Evolutionary conservation across 352 stramenopile genomes (phyloP), one percentile per base, ranked within the genome.

Genomic region (Phytophthora sp.): DNA sequence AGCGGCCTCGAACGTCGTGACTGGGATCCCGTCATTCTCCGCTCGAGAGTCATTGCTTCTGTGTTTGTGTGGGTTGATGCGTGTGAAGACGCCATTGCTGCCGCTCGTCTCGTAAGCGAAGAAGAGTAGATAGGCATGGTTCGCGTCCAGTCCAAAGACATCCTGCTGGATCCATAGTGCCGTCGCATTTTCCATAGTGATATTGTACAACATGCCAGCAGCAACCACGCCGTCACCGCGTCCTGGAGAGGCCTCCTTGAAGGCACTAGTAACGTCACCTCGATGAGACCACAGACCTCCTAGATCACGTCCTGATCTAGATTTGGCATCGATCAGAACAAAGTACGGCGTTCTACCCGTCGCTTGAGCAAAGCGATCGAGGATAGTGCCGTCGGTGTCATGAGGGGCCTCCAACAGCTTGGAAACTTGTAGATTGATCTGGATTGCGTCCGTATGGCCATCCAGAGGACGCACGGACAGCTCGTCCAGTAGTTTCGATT

Each of bases 91-190:
- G 4, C 87, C 85, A 35, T 82, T 66, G 33, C 85, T 93, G 9
- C 50, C 39, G 18, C 75, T 77, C 2, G 84, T 92, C 45, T 95
- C 87, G 47, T 91, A 91, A 1, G 83, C 80, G 30, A 93, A 90
- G 63, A 89, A 95, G 24, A 91, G 69, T 26, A 76, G 72, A 63
- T 95, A 93, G 13, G 61, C 54, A 13, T 74, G 64, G 23, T 93
- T 87, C 1, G 75, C 54, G 2, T 65, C 36, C 1, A 95, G 61
- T 0, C 69, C 60, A n/a, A 67, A 18, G 3, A 93, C 57, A 4
- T 71, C 66, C 16, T 76, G 79, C 8, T 76, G 54, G 16, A 91
- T 63, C 8, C 27, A 44, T 4, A 91, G 7, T 15, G 83, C 73
- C 16, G 75, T 79, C 1, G 69, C 73, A 36, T 94, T 92, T 46